phyloP scores from a whole-genome alignment of 495 filamentous ascomycete genomes.

The Saxophila tyrrhenica region DNA sequence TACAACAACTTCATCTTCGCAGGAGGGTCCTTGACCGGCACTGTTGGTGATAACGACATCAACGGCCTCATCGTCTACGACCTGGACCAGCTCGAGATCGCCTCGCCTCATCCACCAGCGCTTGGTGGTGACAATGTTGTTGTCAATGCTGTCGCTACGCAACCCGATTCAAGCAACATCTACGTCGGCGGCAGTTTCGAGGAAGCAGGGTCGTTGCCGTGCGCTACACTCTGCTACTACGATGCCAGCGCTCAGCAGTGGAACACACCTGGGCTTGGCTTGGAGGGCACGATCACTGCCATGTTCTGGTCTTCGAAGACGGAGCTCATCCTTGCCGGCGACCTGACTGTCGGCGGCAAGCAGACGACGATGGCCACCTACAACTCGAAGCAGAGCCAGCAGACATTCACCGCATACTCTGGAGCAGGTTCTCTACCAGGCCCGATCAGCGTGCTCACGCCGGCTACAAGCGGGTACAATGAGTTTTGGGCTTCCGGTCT shows the following conservation, averaged over 20 bases:
- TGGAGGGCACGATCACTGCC: conserved; percentile 55
- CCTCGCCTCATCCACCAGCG: conserved; percentile 53
- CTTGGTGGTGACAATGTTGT: conserved; percentile 55
- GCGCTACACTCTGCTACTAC: conserved; percentile 70
- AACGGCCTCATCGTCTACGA: conserved; percentile 74
- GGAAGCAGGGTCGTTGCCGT: conserved; percentile 70
- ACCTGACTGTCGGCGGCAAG: conserved; percentile 55
- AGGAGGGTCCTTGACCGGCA: conserved; percentile 68
- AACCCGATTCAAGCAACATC: conserved; percentile 56
- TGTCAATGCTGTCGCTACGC: conserved; percentile 61
- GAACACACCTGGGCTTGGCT: conserved; percentile 58
- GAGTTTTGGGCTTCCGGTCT: conserved; percentile 72
- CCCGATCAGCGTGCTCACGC: conserved; percentile 60
- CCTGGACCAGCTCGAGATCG: conserved; percentile 48
- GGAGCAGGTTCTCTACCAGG: conserved; percentile 62
- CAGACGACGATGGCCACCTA: conserved; percentile 63
- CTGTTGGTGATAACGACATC: conserved; percentile 46
- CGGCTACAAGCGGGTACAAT: conserved; percentile 53
- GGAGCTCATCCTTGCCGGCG: conserved; percentile 63
- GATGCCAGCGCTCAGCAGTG: conserved; percentile 57
- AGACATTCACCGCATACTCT: conserved; percentile 53
- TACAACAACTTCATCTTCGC: conserved; percentile 63
- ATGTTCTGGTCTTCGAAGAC: conserved; percentile 65
- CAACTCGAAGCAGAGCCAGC: conserved; percentile 39
- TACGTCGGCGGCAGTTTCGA: conserved; percentile 80